phyloP scores from a whole-genome alignment of 225 moss, liverwort and hornwort genomes.

The Sphagnum tenellum region DNA sequence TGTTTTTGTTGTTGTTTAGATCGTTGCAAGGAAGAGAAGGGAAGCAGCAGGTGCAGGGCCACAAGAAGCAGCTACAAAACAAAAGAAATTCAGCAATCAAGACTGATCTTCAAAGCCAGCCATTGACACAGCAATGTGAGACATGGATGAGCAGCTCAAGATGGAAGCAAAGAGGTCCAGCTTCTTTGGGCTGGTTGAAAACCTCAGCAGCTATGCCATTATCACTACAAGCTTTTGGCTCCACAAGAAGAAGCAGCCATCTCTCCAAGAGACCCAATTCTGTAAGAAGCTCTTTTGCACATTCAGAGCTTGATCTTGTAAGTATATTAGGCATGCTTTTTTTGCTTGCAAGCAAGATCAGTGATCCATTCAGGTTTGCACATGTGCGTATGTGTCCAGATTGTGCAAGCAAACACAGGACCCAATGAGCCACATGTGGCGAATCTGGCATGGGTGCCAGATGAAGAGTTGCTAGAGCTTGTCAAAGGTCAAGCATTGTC shows the following conservation, averaged over 20 bases:
- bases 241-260: constrained; percentile 4
- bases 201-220: constrained; percentile 13
- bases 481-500: constrained; percentile 35
- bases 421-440: constrained; percentile 98
- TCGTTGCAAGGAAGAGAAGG: constrained; percentile 65
- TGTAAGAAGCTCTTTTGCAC: constrained; percentile 18
- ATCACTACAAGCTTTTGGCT: constrained; percentile 7
- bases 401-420: constrained; percentile 68
- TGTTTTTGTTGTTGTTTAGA: constrained; percentile 18
- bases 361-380: too few species aligned
- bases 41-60: constrained; percentile 4
- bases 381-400: constrained; percentile 6
- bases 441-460: constrained; percentile 84
- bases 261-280: constrained; percentile 36
- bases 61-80: constrained; percentile 8
- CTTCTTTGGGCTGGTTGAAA: constrained; percentile 35
- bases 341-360: too few species aligned
- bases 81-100: constrained; percentile 7
- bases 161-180: constrained; percentile 16
- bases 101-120: constrained; percentile 11
- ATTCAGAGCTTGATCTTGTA: constrained; percentile 5
- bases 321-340: background rate
- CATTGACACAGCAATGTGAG: constrained; percentile 20
- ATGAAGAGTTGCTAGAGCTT: constrained; percentile 68
- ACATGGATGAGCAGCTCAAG: constrained; percentile 21